A percentile compares a stretch with the other conserved stretches of the same genome.
These are phyloP conservation scores for Capsicum rhomboideum DNA, from an alignment of 257 asterid species.

Conservation along the genomic window DNA sequence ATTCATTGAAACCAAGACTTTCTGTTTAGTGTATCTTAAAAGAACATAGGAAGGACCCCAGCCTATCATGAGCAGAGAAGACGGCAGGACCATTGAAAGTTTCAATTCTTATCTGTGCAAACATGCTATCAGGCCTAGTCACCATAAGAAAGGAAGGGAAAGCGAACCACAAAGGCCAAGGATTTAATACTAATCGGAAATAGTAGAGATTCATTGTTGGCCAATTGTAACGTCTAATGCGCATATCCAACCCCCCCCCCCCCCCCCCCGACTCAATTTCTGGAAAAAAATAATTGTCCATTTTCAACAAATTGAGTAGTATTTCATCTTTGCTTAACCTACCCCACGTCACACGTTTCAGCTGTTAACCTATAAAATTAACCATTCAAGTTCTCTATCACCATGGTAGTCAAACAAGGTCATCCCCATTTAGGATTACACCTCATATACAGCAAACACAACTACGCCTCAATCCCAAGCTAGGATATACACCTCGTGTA, in stretches of 20 bases:
- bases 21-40: background rate
- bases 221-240: background rate
- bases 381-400: background rate
- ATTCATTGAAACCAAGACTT: background rate
- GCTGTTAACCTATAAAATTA: background rate
- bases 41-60: background rate
- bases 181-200: background rate
- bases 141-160: background rate
- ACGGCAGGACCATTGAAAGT: background rate
- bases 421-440: background rate
- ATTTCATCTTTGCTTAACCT: background rate
- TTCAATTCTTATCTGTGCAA: background rate
- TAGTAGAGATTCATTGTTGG: background rate
- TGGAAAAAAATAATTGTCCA: background rate
- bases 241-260: background rate
- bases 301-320: background rate
- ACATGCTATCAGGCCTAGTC: background rate
- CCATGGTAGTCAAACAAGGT: background rate
- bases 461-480: background rate
- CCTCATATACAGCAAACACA: background rate
- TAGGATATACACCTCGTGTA: background rate
- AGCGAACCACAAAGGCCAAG: background rate
- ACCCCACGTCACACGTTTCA: background rate
- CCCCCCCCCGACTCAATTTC: background rate
- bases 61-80: background rate